phyloP scores from a whole-genome alignment of 1,284 basidiomycete species.

The Papiliotrema fonsecae region DNA sequence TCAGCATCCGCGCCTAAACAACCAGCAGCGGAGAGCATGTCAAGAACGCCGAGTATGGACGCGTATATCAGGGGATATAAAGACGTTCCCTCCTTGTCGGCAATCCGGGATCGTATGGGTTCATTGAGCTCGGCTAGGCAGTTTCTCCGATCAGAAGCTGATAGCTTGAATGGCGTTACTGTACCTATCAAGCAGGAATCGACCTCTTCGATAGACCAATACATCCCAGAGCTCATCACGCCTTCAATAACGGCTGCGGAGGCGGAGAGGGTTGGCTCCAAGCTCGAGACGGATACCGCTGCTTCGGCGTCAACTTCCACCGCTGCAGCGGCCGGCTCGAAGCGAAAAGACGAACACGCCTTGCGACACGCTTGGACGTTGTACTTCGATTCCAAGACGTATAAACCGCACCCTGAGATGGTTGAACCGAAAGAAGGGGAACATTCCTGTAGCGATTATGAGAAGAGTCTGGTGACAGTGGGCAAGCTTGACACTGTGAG shows the following conservation, averaged over 20 bases:
- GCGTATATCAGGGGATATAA: conserved; percentile 63
- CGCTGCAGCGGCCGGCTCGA: neutral
- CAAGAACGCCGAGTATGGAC: conserved; percentile 9
- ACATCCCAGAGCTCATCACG: too few species aligned
- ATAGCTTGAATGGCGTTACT: neutral
- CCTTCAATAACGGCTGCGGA: too few species aligned
- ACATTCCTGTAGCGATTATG: conserved; percentile 29
- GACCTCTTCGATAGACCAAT: too few species aligned
- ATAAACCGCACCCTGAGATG: conserved; percentile 54
- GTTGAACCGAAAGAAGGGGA: conserved; percentile 38
- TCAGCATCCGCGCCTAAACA: neutral
- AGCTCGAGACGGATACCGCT: too few species aligned
- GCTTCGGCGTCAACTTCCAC: conserved; percentile 4
- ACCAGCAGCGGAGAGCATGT: conserved; percentile 6
- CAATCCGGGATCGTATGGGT: conserved; percentile 60
- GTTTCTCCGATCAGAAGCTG: conserved; percentile 5
- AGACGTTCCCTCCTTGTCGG: conserved; percentile 75
- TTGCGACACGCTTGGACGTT: conserved; percentile 81
- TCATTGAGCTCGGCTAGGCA: neutral
- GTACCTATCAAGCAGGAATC: too few species aligned
- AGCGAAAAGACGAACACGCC: conserved; percentile 72
- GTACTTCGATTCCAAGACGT: conserved; percentile 79
- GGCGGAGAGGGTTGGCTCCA: too few species aligned
- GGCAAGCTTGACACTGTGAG: conserved; percentile 70
- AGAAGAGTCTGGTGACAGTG: conserved; percentile 70